A percentile compares a stretch with the other conserved stretches of the same genome.
Conservation (phyloP, 2,329 filamentous ascomycete genomes). For the Colletotrichum higginsianum region DNA sequence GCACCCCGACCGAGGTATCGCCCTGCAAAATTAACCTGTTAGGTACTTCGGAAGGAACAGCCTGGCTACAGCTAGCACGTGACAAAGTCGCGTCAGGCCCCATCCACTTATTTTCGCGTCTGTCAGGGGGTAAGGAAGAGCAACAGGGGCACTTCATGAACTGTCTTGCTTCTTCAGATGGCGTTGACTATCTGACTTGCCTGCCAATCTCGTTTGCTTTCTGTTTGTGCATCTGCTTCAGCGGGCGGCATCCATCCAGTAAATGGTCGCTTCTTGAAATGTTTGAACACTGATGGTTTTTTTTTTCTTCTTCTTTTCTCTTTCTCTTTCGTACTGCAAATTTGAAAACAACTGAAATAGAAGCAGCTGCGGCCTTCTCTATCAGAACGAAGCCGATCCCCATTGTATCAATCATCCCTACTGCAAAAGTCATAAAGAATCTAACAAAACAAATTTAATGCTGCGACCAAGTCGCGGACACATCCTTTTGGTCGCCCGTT, state of each 20-base stretch:
- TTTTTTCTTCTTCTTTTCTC: no score
- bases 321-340: background rate
- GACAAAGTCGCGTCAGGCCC: slow-evolving; percentile 29
- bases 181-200: slow-evolving; percentile 7
- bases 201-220: background rate
- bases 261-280: background rate
- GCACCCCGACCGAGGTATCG: slow-evolving; percentile 10
- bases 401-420: background rate
- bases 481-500: slow-evolving; percentile 6
- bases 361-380: background rate
- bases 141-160: slow-evolving; percentile 29
- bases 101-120: slow-evolving; percentile 30
- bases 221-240: slow-evolving; percentile 4
- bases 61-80: slow-evolving; percentile 21
- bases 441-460: slow-evolving; percentile 32
- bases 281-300: background rate
- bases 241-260: background rate
- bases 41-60: slow-evolving; percentile 3
- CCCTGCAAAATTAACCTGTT: background rate
- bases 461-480: slow-evolving; percentile 10
- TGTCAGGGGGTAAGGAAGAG: slow-evolving; percentile 3
- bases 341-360: slow-evolving; percentile 13
- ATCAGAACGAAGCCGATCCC: slow-evolving; percentile 5
- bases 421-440: slow-evolving; percentile 5
- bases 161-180: background rate